phyloP scores from a whole-genome alignment of 78 protist genomes.

The Neovahlkampfia damariscottae region DNA sequence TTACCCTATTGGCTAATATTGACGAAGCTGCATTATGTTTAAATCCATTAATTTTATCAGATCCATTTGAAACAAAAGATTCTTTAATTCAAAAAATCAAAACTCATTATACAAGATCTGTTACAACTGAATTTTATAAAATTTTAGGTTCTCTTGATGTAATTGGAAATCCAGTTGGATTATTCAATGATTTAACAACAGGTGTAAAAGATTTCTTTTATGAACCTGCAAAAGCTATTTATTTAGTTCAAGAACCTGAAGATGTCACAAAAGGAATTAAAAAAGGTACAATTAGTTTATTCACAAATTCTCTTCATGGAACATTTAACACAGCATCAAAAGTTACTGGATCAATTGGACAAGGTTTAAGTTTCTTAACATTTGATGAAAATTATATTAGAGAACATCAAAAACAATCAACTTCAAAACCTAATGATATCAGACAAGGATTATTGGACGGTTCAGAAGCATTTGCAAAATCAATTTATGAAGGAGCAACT shows the following conservation, averaged over 20 bases:
- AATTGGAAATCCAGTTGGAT: constrained; percentile 65
- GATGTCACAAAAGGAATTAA: constrained; percentile 54
- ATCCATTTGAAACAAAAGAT: background rate
- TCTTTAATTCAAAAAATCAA: background rate
- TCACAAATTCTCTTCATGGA: background rate
- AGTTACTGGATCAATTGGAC: background rate
- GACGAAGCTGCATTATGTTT: background rate
- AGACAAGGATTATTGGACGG: background rate
- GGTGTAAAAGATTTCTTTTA: constrained; percentile 52
- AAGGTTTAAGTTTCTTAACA: background rate
- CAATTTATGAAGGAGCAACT: constrained; percentile 10
- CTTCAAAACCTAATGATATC: background rate
- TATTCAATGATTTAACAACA: constrained; percentile 17
- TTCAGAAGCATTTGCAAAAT: background rate
- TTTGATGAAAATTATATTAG: background rate
- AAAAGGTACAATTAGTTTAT: constrained; percentile 14
- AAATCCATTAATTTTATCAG: constrained; percentile 5
- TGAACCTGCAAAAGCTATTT: constrained; percentile 68
- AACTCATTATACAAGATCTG: constrained; percentile 30
- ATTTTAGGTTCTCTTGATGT: constrained; percentile 59
- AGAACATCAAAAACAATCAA: background rate
- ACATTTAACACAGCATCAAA: background rate
- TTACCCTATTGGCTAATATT: background rate
- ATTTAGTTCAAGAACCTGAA: constrained; percentile 26
- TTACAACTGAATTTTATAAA: constrained; percentile 30